phyloP scores from a whole-genome alignment of 192 early-diverging fungal species.

The Coemansia sp. region DNA sequence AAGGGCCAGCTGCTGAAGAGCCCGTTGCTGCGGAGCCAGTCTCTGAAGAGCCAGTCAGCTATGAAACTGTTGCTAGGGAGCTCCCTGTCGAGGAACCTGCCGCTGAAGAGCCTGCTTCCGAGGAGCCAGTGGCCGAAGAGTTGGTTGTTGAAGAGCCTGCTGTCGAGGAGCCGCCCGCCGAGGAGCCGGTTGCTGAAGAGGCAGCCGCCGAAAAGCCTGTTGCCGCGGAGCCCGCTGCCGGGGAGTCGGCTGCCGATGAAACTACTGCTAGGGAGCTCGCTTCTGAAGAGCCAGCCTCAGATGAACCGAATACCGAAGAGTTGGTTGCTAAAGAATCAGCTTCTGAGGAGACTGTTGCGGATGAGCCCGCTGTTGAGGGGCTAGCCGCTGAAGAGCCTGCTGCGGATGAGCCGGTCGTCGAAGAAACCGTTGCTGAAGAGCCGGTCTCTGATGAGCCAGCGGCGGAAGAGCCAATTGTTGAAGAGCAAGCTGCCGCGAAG shows the following conservation, averaged over 20 bases:
- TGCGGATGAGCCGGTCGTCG: background rate
- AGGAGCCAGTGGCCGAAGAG: conserved; percentile 1
- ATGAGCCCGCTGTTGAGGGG: background rate
- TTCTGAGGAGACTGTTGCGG: background rate
- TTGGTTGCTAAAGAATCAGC: background rate
- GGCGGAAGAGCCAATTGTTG: background rate
- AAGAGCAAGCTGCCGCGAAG: background rate
- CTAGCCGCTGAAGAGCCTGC: background rate
- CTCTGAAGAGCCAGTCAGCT: conserved; percentile 3
- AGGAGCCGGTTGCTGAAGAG: conserved; percentile 3
- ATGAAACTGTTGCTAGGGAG: background rate
- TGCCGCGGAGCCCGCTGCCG: background rate
- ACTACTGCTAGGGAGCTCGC: background rate
- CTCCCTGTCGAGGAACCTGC: background rate
- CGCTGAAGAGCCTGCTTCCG: background rate
- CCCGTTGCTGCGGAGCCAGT: background rate
- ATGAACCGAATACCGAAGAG: background rate
- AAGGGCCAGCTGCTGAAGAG: background rate
- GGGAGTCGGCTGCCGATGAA: background rate
- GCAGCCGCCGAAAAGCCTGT: background rate
- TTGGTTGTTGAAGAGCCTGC: background rate
- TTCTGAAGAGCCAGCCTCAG: background rate
- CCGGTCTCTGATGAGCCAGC: background rate
- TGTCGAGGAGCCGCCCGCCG: background rate
- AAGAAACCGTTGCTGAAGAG: background rate